Conservation (phyloP, 768 basidiomycete species). For the Leccinum incarnatum region DNA sequence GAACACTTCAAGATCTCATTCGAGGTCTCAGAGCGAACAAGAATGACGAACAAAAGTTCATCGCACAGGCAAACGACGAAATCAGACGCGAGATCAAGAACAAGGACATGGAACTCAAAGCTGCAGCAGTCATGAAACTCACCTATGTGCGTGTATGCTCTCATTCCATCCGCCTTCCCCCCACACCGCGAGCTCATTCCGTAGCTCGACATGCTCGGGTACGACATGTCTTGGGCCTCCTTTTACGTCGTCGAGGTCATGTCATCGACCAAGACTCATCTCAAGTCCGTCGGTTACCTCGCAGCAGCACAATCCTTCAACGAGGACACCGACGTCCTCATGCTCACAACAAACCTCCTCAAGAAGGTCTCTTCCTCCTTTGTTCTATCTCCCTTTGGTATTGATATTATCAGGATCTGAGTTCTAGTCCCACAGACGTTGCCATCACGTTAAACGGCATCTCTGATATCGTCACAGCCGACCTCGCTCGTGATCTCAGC, state of each 20-base stretch:
- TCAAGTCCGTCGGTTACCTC: conserved; percentile 91
- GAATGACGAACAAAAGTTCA: conserved; percentile 88
- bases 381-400: conserved; percentile 1
- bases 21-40: conserved; percentile 95
- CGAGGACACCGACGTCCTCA: conserved; percentile 93
- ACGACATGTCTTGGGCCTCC: conserved; percentile 93
- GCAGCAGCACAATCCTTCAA: conserved; percentile 90
- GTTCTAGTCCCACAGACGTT: conserved; percentile 70
- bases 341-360: conserved; percentile 92
- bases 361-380: conserved; percentile 70
- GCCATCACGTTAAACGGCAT: conserved; percentile 80
- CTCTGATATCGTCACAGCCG: conserved; percentile 78
- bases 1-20: conserved; percentile 92
- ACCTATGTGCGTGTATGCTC: conserved; percentile 74
- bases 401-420: conserved; percentile 60
- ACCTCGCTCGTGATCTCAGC: conserved; percentile 88
- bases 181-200: conserved; percentile 8
- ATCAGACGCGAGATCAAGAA: conserved; percentile 87
- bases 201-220: conserved; percentile 96
- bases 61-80: conserved; percentile 91
- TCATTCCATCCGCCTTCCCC: neutral
- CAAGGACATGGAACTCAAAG: conserved; percentile 97
- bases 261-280: conserved; percentile 87
- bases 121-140: conserved; percentile 91
- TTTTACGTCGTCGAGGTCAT: conserved; percentile 98